Evolutionary conservation across 306 rosid genomes (phyloP).

Genomic region (Malus fusca): DNA sequence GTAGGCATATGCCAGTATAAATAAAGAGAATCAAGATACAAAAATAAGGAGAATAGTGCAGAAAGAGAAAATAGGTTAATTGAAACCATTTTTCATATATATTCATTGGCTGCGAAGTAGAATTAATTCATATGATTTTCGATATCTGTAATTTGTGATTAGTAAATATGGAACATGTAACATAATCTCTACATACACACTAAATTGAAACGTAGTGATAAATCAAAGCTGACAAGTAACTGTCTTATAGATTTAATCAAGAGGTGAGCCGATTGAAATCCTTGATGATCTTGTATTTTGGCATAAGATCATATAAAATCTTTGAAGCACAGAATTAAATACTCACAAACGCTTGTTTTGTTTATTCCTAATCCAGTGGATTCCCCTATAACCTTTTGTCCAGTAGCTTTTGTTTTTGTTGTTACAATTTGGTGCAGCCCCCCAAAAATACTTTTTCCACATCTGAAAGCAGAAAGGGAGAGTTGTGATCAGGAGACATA

Average conservation of each 20-base stretch:
- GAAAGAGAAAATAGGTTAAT: background rate
- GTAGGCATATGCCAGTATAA: too few relatives aligned
- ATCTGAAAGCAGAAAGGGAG: slow-evolving; percentile 15
- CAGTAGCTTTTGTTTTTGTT: slow-evolving; percentile 15
- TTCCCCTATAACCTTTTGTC: slow-evolving; percentile 9
- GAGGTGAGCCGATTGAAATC: background rate
- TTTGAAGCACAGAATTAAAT: background rate
- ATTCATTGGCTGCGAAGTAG: background rate
- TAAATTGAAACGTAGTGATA: background rate
- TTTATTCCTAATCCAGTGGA: slow-evolving; percentile 8
- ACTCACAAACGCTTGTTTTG: background rate
- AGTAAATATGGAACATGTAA: background rate
- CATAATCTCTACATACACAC: background rate
- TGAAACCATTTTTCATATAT: background rate
- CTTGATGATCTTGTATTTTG: background rate
- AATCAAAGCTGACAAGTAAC: background rate
- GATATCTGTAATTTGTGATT: background rate
- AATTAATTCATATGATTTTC: background rate
- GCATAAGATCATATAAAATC: background rate
- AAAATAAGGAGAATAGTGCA: too few relatives aligned
- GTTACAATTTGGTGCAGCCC: slow-evolving; percentile 13
- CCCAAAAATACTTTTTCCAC: slow-evolving; percentile 24
- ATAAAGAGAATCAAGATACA: too few relatives aligned
- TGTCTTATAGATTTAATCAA: background rate
- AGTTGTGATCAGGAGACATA: background rate